These are phyloP conservation scores for Candida andamanensis DNA, from an alignment of 805 yeast genomes.

Conservation along the genomic window DNA sequence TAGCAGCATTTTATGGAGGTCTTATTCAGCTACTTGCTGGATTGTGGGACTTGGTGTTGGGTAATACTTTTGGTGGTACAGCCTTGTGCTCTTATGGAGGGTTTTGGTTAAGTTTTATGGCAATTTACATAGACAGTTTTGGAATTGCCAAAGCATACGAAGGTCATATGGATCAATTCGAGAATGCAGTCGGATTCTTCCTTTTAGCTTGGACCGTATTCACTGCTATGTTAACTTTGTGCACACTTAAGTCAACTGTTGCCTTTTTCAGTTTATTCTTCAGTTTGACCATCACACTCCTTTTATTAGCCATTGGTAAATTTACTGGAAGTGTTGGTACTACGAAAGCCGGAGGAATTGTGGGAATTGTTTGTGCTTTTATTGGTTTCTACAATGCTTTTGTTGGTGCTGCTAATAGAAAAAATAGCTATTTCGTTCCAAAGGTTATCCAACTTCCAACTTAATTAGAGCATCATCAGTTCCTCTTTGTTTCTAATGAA, in stretches of 20 bases:
- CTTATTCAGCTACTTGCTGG: conserved; percentile 57
- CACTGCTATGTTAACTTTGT: conserved; percentile 47
- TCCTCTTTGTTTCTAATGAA: no score
- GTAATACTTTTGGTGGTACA: conserved; percentile 64
- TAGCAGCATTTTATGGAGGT: conserved; percentile 63
- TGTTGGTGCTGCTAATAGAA: conserved; percentile 54
- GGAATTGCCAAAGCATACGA: conserved; percentile 53
- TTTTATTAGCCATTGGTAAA: conserved; percentile 50
- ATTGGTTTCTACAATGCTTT: conserved; percentile 61
- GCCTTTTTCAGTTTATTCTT: conserved; percentile 57
- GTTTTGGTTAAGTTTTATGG: conserved; percentile 64
- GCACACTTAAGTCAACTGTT: conserved; percentile 61
- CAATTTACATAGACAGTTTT: conserved; percentile 54
- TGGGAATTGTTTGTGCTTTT: conserved; percentile 52
- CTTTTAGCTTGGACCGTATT: conserved; percentile 61
- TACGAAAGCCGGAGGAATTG: conserved; percentile 56
- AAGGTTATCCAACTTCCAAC: no score
- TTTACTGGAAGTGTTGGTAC: conserved; percentile 38
- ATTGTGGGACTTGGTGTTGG: conserved; percentile 59
- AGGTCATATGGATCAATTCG: conserved; percentile 27
- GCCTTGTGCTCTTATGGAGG: conserved; percentile 63
- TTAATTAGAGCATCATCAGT: no score
- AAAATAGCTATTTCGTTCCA: conserved; percentile 54
- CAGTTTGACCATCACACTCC: conserved; percentile 48
- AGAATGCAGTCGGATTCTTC: conserved; percentile 54